Evolutionary conservation across 192 early-diverging fungal species (phyloP), one percentile per base, ranked within the genome.

Genomic region (Chytriomyces hyalinus): DNA sequence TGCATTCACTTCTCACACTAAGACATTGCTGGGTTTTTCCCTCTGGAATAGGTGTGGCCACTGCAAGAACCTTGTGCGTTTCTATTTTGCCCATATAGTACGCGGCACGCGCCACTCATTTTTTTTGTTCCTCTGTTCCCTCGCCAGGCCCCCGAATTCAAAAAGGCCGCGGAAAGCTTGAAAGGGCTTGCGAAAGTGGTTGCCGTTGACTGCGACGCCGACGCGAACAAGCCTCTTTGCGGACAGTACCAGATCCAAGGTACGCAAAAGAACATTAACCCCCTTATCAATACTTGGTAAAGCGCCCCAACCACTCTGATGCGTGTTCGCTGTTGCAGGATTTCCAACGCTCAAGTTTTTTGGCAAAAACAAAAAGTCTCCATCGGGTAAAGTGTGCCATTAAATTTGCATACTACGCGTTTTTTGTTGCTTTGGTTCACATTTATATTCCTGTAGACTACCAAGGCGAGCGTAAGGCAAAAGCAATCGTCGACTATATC

Each of bases 121-220:
- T 11, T 45, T 45, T 46, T 1, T 26, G 10, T n/a, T 45, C 43
- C 0, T 11, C 46, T 67, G 24, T 6, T 71, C 3, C 6, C 0
- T 22, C 49, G 1, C 44, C 61, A 95, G 73, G 92, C 88, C 20
- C 95, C 96, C 17, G 92, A 93, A 61, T 99, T 94, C 86, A 92
- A 95, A 73, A 93, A 93, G 49, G 97, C 92, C 0, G 97, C 95
- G 10, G 82, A 83, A 28, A 95, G 94, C 76, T 76, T 96, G 28
- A 89, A 91, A 48, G 95, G 95, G 20, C 81, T 96, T 6, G 96
- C 89, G 11, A 93, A 92, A 81, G 87, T 97, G 67, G 94, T 87
- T n/a, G 93, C 95, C 7, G 84, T 99, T 24, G 88, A 99, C 80
- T 99, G 97, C 82, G 95, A 99, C 80, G 89, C 91, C 45, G 90